These are phyloP conservation scores for Mortierella sp. DNA, from an alignment of 371 early-diverging fungal species.

Conservation along the genomic window DNA sequence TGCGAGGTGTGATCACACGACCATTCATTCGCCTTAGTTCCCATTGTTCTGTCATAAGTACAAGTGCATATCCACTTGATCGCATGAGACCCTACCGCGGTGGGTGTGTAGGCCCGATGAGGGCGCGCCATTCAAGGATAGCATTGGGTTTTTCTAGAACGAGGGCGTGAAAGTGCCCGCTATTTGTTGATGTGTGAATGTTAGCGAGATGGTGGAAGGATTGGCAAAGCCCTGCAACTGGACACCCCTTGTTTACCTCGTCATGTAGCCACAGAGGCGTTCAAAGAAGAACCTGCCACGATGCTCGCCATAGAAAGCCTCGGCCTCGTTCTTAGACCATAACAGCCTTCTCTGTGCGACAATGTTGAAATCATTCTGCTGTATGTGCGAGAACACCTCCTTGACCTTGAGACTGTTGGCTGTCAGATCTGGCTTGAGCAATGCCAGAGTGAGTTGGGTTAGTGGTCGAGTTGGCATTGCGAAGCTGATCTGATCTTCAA, in stretches of 20 bases:
- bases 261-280: slow-evolving; percentile 76
- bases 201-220: no score
- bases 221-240: no score
- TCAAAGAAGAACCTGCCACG: slow-evolving; percentile 74
- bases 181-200: slow-evolving; percentile 14
- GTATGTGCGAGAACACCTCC: slow-evolving; percentile 53
- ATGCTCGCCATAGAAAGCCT: slow-evolving; percentile 73
- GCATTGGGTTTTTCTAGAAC: slow-evolving; percentile 70
- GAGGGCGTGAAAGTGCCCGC: slow-evolving; percentile 71
- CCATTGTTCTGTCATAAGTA: no score
- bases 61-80: no score
- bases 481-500: no score
- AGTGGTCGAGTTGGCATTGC: slow-evolving; percentile 45
- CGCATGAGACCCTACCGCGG: slow-evolving; percentile 58
- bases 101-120: slow-evolving; percentile 78
- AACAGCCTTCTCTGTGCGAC: slow-evolving; percentile 57
- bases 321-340: slow-evolving; percentile 74
- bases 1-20: not conserved
- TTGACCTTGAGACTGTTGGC: slow-evolving; percentile 61
- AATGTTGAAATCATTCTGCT: slow-evolving; percentile 60
- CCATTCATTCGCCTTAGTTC: not conserved
- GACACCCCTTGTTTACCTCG: slow-evolving; percentile 57
- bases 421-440: slow-evolving; percentile 83
- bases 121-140: slow-evolving; percentile 68
- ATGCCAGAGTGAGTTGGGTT: slow-evolving; percentile 71